Base-by-base conservation (phyloP, 140 eudicot genomes). In the Oenanthe javanica region DNA sequence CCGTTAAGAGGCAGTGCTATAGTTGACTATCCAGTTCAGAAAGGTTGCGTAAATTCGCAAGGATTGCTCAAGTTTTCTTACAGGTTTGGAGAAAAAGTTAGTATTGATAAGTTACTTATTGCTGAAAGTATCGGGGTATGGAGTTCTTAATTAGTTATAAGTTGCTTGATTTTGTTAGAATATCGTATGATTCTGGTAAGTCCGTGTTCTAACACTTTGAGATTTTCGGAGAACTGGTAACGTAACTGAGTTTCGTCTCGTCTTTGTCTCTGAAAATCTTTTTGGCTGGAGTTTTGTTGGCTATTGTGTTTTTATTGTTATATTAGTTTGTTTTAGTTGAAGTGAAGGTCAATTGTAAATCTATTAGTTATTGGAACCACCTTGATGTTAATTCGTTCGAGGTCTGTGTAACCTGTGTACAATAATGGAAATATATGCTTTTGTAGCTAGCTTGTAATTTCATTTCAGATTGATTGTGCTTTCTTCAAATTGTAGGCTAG, bases 21-120 rank as follows among this genome's bases (percentile, higher is more conserved):
- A 3, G 72, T 86, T 43, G 63, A 38, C 43, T 86, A 77, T 43
- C 90, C 92, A 0, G 89, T 91, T 19, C 92, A 84, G 51, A 84
- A 46, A 76, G 97, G 97, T 6, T 81, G 83, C 18, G 92, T 79
- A 0, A 82, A 86, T 43, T 91, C 94, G n/a, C 88, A 88, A 72
- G 97, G 97, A 19, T 54, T 55, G 13, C 71, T 91, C 82, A 86
- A 84, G 48, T 88, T 91, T 67, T 86, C 94, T 21, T 89, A 84
- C 50, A 86, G 74, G 84, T 91, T 91, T 64, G 90, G 94, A 38
- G 90, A 89, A n/a, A 89, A 79, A 40, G 87, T 89, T 13, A 76
- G 80, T 63, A 82, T 88, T 18, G 94, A 91, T 42, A 87, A 91
- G 78, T 47, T 84, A 46, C 78, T 89, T 83, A 79, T 91, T 75